phyloP scores from a whole-genome alignment of 2,329 filamentous ascomycete genomes.

The Paracoccidioides brasiliensis region DNA sequence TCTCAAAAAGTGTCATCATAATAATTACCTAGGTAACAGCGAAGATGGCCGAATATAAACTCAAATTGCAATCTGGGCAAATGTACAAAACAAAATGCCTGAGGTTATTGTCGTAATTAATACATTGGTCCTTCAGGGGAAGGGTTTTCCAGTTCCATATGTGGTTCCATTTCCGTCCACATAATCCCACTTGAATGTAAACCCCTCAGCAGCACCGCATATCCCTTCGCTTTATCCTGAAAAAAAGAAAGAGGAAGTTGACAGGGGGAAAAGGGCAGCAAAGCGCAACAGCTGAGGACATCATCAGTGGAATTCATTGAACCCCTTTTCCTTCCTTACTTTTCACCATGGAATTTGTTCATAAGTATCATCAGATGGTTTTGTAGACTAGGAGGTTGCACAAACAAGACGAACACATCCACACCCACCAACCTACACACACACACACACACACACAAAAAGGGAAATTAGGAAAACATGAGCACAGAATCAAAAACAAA shows the following conservation, averaged over 20 bases:
- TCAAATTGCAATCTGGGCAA: too few species aligned
- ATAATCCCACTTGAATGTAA: not conserved
- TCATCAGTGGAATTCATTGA: not conserved
- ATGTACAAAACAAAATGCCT: too few species aligned
- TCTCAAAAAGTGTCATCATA: too few species aligned
- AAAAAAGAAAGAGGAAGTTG: not conserved
- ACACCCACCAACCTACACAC: too few species aligned
- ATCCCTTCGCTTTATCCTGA: not conserved
- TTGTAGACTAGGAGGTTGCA: not conserved
- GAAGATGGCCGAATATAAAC: too few species aligned
- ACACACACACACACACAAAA: not conserved
- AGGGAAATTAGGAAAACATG: not conserved
- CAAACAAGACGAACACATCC: not conserved
- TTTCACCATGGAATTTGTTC: not conserved
- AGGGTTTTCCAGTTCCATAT: not conserved
- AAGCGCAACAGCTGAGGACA: not conserved
- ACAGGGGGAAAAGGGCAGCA: not conserved
- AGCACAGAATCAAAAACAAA: not conserved
- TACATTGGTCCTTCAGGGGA: not conserved
- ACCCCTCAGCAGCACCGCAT: not conserved
- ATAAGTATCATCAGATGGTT: not conserved
- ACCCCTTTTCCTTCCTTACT: not conserved
- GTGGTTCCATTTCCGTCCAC: not conserved
- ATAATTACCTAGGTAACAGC: too few species aligned
- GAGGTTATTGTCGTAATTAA: not conserved